These are phyloP conservation scores for Ogataea henricii DNA, from an alignment of 805 yeast species.

Conservation along the genomic window DNA sequence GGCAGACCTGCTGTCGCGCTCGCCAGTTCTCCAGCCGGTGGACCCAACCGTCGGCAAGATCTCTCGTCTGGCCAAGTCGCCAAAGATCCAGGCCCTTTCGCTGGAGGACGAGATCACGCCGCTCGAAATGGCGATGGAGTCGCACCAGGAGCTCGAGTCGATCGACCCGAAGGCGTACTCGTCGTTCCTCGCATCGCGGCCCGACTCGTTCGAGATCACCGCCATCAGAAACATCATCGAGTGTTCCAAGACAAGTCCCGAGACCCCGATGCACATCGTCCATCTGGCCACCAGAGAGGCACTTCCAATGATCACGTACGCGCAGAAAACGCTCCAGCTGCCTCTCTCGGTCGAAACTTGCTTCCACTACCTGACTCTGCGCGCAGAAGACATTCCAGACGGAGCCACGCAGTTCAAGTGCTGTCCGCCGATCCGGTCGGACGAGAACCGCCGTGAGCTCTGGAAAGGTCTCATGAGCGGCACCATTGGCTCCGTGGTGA, in stretches of 20 bases:
- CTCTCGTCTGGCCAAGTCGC: conserved; percentile 43
- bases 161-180: conserved; percentile 66
- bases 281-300: conserved; percentile 88
- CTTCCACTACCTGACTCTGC: conserved; percentile 82
- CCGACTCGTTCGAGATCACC: conserved; percentile 82
- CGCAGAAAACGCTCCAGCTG: conserved; percentile 51
- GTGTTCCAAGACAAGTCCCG: conserved; percentile 58
- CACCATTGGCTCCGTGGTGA: conserved; percentile 79
- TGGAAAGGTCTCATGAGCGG: conserved; percentile 77
- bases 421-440: conserved; percentile 90
- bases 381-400: conserved; percentile 75
- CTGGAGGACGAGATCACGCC: conserved; percentile 28
- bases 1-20: conserved; percentile 52
- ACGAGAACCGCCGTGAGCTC: conserved; percentile 65
- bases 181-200: conserved; percentile 80
- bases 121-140: conserved; percentile 24
- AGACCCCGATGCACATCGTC: conserved; percentile 79
- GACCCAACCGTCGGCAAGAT: conserved; percentile 57
- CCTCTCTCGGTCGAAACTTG: conserved; percentile 90
- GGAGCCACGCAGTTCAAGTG: conserved; percentile 86
- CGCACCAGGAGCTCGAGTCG: conserved; percentile 34
- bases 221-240: conserved; percentile 75
- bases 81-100: conserved; percentile 19
- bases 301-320: conserved; percentile 67
- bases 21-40: conserved; percentile 58